phyloP scores from a whole-genome alignment of 495 filamentous ascomycete species.

The Choiromyces venosus region DNA sequence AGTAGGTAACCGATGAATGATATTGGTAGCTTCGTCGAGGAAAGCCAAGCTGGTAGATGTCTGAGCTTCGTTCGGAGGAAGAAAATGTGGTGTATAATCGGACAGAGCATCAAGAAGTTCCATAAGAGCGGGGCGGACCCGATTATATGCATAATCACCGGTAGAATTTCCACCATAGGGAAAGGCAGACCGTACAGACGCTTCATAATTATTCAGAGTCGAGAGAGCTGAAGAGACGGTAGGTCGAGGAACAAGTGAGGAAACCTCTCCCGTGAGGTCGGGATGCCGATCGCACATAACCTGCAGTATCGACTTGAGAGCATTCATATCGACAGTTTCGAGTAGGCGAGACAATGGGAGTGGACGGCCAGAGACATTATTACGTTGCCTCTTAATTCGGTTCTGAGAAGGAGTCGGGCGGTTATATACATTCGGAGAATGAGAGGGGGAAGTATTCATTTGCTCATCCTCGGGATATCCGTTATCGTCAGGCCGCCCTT shows the following conservation, averaged over 20 bases:
- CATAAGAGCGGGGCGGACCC: conserved; percentile 73
- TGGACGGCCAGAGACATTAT: conserved; percentile 70
- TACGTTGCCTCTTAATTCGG: conserved; percentile 38
- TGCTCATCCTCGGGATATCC: conserved; percentile 35
- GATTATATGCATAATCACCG: conserved; percentile 92
- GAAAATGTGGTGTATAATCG: conserved; percentile 91
- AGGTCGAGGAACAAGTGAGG: conserved; percentile 77
- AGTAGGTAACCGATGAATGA: conserved; percentile 80
- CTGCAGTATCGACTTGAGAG: conserved; percentile 74
- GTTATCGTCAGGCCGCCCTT: conserved; percentile 26
- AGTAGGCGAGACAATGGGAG: conserved; percentile 75
- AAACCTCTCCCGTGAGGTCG: conserved; percentile 70
- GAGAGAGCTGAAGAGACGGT: conserved; percentile 70
- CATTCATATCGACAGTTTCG: conserved; percentile 80
- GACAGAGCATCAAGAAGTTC: conserved; percentile 81
- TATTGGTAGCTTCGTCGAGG: conserved; percentile 79
- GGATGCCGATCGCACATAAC: conserved; percentile 86
- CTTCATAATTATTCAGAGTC: conserved; percentile 76
- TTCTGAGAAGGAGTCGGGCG: conserved; percentile 8
- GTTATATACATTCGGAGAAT: conserved; percentile 20
- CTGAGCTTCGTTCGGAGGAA: conserved; percentile 84
- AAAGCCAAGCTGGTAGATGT: conserved; percentile 71
- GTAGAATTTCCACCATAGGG: conserved; percentile 75
- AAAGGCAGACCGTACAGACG: conserved; percentile 68
- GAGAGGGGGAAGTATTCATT: conserved; percentile 31